Percentiles rank a stretch among this genome's conserved stretches.
phyloP scores from a whole-genome alignment of 139 green algal genomes.

The Astrephomene gubernaculifera region DNA sequence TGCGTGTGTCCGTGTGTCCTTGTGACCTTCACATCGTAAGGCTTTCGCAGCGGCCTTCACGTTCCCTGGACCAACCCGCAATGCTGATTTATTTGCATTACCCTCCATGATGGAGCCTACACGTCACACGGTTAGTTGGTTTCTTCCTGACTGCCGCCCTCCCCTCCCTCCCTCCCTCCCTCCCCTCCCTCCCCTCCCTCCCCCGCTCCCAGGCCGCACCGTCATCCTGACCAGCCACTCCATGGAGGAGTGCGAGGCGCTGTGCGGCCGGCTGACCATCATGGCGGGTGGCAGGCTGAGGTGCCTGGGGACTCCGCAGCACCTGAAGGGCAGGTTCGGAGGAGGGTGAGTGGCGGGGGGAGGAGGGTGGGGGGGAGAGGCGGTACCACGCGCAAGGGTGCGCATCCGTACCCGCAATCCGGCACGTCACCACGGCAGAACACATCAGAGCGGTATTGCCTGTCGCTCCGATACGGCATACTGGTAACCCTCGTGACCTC shows the following conservation, averaged over 20 bases:
- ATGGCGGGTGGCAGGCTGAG: slow-evolving; percentile 77
- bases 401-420: too few species aligned
- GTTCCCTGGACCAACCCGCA: too few species aligned
- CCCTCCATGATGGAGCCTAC: too few species aligned
- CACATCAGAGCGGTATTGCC: too few species aligned
- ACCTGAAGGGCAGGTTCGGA: slow-evolving; percentile 89
- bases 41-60: too few species aligned
- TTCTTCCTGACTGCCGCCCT: too few species aligned
- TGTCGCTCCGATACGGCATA: too few species aligned
- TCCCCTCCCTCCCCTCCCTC: background rate
- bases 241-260: slow-evolving; percentile 97
- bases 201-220: slow-evolving; percentile 49
- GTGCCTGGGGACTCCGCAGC: slow-evolving; percentile 87
- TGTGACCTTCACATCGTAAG: too few species aligned
- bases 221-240: slow-evolving; percentile 87
- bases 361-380: background rate
- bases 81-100: too few species aligned
- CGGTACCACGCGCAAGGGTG: background rate
- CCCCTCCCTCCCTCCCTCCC: background rate
- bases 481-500: too few species aligned
- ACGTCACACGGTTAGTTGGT: too few species aligned
- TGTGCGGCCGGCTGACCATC: slow-evolving; percentile 89
- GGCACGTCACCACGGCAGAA: too few species aligned
- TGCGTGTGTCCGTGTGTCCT: background rate
- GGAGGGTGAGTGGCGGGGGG: slow-evolving; percentile 68